Evolutionary conservation across 1,284 basidiomycete genomes (phyloP), one percentile per base, ranked within the genome.

Genomic region (Phellopilus nigrolimitatus): DNA sequence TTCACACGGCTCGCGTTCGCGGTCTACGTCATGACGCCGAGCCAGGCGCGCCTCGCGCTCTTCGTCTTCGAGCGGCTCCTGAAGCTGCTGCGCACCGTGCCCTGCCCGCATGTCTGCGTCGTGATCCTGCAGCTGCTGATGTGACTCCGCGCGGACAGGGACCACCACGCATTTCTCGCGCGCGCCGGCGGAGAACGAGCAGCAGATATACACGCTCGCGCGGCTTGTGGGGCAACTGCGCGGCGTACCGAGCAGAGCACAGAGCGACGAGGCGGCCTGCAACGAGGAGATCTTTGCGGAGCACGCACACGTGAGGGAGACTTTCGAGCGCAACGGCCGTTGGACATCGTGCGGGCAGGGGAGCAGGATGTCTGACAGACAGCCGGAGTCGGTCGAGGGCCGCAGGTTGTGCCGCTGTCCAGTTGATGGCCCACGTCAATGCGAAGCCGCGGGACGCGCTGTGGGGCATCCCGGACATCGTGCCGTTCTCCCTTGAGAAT

Each of bases 131-230:
- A 95, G 62, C 97, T 95, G 75, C 66, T 97, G 53, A 82, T 95
- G 71, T 84, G 93, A 9, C 72, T 99, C 19, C 79, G 97, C 44
- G 93, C 91, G 1, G 95, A 97, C 64, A 82, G 91, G 2, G 88
- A 94, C 61, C 97, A 99, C 65, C 78, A 86, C 12, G 67, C 99
- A 34, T 97, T 88, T 65, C 85, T 90, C 55, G 62, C 62, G 63
- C 22, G 68, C 76, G 40, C 67, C 77, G 28, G 69, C 73, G 28
- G 61, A 62, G 17, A 60, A 61, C 12, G 51, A 53, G 10, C 30
- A 27, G 22, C 51, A 56, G 1, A 30, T 53, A 10, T 5, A 31
- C 12, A 50, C 36, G 10, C 55, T 53, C 4, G 40, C 51, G 5
- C 42, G 38, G 22, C 42, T 37, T 5, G 44, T 58, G 8, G 36